phyloP scores from a whole-genome alignment of 768 basidiomycete species.

The Collybia sordida region DNA sequence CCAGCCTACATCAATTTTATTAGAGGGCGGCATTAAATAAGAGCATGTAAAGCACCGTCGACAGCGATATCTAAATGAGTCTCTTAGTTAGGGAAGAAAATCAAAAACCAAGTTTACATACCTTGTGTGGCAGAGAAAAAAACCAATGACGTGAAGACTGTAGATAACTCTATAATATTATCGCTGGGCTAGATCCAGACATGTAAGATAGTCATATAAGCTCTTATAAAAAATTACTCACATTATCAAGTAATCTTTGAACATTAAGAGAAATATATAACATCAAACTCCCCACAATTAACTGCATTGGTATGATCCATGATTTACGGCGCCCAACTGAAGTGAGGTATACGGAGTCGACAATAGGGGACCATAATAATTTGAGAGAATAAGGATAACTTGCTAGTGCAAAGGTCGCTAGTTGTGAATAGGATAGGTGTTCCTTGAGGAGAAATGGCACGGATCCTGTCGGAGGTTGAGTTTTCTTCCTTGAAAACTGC shows the following conservation, averaged over 20 bases:
- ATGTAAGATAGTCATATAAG: slow-evolving; percentile 7
- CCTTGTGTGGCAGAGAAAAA: slow-evolving; percentile 98
- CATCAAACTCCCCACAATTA: slow-evolving; percentile 84
- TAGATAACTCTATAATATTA: slow-evolving; percentile 74
- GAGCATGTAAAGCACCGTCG: slow-evolving; percentile 62
- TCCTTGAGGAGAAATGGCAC: slow-evolving; percentile 95
- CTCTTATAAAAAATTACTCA: slow-evolving; percentile 29
- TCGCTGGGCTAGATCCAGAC: slow-evolving; percentile 67
- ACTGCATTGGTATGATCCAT: slow-evolving; percentile 98
- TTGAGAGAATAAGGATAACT: slow-evolving; percentile 97
- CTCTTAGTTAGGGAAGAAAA: slow-evolving; percentile 14
- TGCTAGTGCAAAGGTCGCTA: slow-evolving; percentile 90
- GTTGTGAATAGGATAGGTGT: slow-evolving; percentile 94
- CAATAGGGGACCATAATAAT: slow-evolving; percentile 95
- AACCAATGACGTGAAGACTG: slow-evolving; percentile 86
- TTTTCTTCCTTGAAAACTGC: not conserved
- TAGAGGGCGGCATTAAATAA: slow-evolving; percentile 2
- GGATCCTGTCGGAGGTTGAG: slow-evolving; percentile 57
- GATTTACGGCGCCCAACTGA: slow-evolving; percentile 93
- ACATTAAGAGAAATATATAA: slow-evolving; percentile 74
- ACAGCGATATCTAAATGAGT: slow-evolving; percentile 83
- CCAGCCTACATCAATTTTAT: slow-evolving; percentile 51
- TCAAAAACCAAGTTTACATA: slow-evolving; percentile 25
- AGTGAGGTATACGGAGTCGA: slow-evolving; percentile 84
- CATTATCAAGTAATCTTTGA: slow-evolving; percentile 76